Base-by-base conservation (phyloP, 1,139 yeast genomes). In the Debaryomyces sp. region DNA sequence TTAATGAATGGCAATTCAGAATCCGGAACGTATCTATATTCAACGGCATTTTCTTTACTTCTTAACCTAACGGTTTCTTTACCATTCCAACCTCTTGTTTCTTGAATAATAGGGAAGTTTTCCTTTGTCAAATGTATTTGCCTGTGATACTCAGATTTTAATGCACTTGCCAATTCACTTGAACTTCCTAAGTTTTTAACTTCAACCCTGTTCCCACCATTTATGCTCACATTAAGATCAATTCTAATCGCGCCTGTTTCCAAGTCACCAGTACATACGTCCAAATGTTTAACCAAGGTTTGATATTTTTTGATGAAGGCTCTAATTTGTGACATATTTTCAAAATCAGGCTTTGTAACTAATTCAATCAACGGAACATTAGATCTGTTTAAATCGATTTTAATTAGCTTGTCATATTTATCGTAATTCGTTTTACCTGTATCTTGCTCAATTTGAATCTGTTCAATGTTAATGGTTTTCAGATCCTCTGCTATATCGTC, bases 211-310 rank as follows among this genome's bases (percentile, higher is more conserved):
- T 84, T 78, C 46, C 83, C 81, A 24, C 81, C 83, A 50, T 82
- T 81, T 3, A 94, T 84, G 41, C 96, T 89, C 15, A 94, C 79
- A 59, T 94, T 94, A 7, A 91, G 98, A 62, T 94, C 99, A 4
- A 92, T 96, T 60, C 99, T 78, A 77, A 95, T 87, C 0, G 97
- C 95, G 7, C 99, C 99, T 0, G 92, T 84, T 62, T 94, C 99
- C 59, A 94, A 73, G 57, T 91, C 96, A 21, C 97, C 98, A 0
- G 95, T 78, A 57, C 96, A 90, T 2, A 94, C 81, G 4, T 80
- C 82, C 44, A 91, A 64, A 55, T 83, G 83, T 44, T 85, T 75
- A 35, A 94, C 81, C 43, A 91, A 67, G 33, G 82, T 74, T 60
- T 90, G 96, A 56, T 87, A 87, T 60, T 90, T 91, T 56, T 85